Evolutionary conservation across 805 yeast species (phyloP).

Genomic region (Candida taoyuanica): DNA sequence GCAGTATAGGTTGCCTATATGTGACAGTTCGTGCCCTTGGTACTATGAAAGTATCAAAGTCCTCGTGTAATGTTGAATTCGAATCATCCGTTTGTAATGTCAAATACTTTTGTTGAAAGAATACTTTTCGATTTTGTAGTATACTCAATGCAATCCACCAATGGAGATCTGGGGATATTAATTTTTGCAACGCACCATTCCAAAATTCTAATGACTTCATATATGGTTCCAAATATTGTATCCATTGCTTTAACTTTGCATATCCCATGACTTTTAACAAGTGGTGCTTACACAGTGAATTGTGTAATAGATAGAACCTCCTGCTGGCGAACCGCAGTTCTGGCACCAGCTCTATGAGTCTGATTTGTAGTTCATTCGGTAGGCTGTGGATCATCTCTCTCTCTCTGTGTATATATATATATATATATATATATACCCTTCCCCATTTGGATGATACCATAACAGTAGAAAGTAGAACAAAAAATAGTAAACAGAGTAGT

Average conservation of each 20-base stretch:
- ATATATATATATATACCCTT: no score
- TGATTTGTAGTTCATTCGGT: constrained; percentile 42
- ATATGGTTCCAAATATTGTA: constrained; percentile 3
- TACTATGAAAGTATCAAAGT: constrained; percentile 1
- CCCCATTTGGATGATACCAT: no score
- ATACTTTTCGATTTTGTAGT: constrained; percentile 46
- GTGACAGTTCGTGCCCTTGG: constrained; percentile 7
- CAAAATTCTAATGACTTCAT: constrained; percentile 26
- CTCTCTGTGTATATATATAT: no score
- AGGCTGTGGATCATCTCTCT: constrained; percentile 22
- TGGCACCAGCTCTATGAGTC: constrained; percentile 32
- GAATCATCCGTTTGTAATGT: constrained; percentile 28
- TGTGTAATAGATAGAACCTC: constrained; percentile 46
- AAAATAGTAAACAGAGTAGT: no score
- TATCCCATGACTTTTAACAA: constrained; percentile 23
- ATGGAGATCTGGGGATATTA: constrained; percentile 22
- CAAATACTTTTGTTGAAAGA: constrained; percentile 36
- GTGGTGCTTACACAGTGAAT: constrained; percentile 41
- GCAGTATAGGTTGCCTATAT: constrained; percentile 5
- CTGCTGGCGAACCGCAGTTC: constrained; percentile 32
- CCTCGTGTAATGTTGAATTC: background rate
- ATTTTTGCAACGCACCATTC: constrained; percentile 35
- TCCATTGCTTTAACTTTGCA: background rate
- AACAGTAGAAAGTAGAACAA: no score
- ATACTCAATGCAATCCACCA: constrained; percentile 52